Evolutionary conservation across 768 basidiomycete species (phyloP).

Genomic region (Mrakia blollopis): DNA sequence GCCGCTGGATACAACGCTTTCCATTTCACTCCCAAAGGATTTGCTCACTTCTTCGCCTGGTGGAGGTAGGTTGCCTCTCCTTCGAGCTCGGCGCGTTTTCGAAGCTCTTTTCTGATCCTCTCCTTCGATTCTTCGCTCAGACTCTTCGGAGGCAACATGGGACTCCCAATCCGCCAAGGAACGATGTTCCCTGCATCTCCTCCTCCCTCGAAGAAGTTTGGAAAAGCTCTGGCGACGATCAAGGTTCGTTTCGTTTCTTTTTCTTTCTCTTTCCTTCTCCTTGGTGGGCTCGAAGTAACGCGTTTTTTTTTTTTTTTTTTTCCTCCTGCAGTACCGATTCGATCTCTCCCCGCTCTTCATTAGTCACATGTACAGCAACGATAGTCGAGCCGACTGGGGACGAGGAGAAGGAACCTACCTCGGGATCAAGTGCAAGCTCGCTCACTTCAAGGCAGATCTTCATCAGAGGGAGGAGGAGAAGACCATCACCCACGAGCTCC

Average conservation of each 20-base stretch:
- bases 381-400: slow-evolving; percentile 71
- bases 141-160: slow-evolving; percentile 70
- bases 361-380: slow-evolving; percentile 80
- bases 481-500: slow-evolving; percentile 54
- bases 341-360: slow-evolving; percentile 71
- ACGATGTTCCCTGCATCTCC: slow-evolving; percentile 63
- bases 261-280: not conserved
- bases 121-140: slow-evolving; percentile 29
- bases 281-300: not conserved
- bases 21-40: slow-evolving; percentile 77
- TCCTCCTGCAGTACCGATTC: slow-evolving; percentile 57
- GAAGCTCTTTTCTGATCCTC: not conserved
- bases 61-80: slow-evolving; percentile 49
- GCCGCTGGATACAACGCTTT: slow-evolving; percentile 57
- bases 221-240: slow-evolving; percentile 79
- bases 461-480: slow-evolving; percentile 87
- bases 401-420: slow-evolving; percentile 68
- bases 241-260: slow-evolving; percentile 51
- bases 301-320: not conserved
- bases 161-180: slow-evolving; percentile 85
- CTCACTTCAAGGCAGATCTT: slow-evolving; percentile 78
- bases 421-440: slow-evolving; percentile 77
- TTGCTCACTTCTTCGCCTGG: slow-evolving; percentile 89
- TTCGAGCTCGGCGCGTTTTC: not conserved
- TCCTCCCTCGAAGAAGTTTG: slow-evolving; percentile 75